Evolutionary conservation across 2,329 filamentous ascomycete species (phyloP).

Genomic region (Epichloe typhina): DNA sequence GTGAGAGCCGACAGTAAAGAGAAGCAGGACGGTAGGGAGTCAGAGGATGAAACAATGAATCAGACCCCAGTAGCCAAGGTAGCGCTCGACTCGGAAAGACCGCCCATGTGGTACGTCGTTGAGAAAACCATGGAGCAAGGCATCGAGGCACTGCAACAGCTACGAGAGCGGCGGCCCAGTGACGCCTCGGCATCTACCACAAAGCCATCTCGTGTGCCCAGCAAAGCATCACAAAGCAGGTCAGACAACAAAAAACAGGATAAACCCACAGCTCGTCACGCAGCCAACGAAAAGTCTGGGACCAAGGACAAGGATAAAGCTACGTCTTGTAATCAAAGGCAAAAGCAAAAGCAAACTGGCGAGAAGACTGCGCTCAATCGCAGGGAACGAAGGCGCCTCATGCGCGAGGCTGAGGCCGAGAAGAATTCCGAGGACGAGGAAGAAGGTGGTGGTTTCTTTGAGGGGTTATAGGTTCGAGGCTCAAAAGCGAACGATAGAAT

Average conservation of each 20-base stretch:
- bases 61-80: conserved; percentile 27
- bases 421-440: conserved; percentile 29
- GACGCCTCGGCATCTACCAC: conserved; percentile 6
- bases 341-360: conserved; percentile 12
- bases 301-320: conserved; percentile 11
- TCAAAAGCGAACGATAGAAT: background rate
- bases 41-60: conserved; percentile 25
- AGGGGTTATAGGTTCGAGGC: background rate
- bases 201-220: conserved; percentile 7
- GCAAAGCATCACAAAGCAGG: background rate
- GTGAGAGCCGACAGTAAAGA: conserved; percentile 24
- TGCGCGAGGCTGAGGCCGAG: conserved; percentile 21
- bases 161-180: conserved; percentile 38
- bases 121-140: conserved; percentile 51
- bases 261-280: background rate
- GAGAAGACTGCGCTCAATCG: conserved; percentile 20
- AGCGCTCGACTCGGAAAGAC: conserved; percentile 32
- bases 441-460: conserved; percentile 43
- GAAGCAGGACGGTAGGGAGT: conserved; percentile 21
- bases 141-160: conserved; percentile 32
- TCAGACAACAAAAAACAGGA: background rate
- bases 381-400: conserved; percentile 21
- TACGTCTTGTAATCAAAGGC: background rate
- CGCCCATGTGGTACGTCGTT: conserved; percentile 54
- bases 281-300: conserved; percentile 8